Conservation (phyloP, 768 basidiomycete species). For the Nidularia sp. region DNA sequence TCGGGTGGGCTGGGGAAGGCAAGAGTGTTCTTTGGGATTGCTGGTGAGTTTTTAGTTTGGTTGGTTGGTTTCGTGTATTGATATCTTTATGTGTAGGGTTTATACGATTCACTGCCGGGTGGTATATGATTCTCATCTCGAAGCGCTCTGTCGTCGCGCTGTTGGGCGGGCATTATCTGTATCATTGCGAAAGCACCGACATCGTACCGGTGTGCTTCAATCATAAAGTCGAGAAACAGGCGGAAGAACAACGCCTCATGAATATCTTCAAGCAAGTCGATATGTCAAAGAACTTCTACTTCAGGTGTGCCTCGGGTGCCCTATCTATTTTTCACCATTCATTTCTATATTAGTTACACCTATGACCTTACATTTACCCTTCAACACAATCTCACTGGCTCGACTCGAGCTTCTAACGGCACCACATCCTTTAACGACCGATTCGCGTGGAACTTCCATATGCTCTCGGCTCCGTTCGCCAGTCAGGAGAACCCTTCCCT, state of each 20-base stretch:
- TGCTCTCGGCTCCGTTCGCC: slow-evolving; percentile 69
- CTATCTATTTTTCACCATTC: neutral
- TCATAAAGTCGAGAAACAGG: slow-evolving; percentile 81
- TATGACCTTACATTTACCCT: slow-evolving; percentile 97
- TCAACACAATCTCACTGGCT: slow-evolving; percentile 81
- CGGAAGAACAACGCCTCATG: slow-evolving; percentile 86
- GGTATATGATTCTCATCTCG: slow-evolving; percentile 90
- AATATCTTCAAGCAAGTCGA: slow-evolving; percentile 95
- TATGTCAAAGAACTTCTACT: slow-evolving; percentile 99
- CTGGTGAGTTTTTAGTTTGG: slow-evolving; percentile 41
- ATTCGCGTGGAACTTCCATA: slow-evolving; percentile 93
- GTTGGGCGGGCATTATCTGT: slow-evolving; percentile 92
- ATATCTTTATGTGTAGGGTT: slow-evolving; percentile 57
- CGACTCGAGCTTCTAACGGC: slow-evolving; percentile 35
- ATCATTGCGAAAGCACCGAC: slow-evolving; percentile 91
- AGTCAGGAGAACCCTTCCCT: slow-evolving; percentile 31
- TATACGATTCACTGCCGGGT: slow-evolving; percentile 90
- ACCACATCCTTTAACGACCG: slow-evolving; percentile 78
- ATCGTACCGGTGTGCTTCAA: slow-evolving; percentile 73
- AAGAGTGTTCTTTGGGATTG: slow-evolving; percentile 78
- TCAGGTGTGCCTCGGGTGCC: slow-evolving; percentile 53
- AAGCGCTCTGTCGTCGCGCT: slow-evolving; percentile 91
- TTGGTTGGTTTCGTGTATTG: neutral
- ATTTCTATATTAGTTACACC: slow-evolving; percentile 61
- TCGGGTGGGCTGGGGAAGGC: slow-evolving; percentile 84